Evolutionary conservation across 2,329 filamentous ascomycete genomes (phyloP).

Genomic region (Cordyceps cateniannulata): DNA sequence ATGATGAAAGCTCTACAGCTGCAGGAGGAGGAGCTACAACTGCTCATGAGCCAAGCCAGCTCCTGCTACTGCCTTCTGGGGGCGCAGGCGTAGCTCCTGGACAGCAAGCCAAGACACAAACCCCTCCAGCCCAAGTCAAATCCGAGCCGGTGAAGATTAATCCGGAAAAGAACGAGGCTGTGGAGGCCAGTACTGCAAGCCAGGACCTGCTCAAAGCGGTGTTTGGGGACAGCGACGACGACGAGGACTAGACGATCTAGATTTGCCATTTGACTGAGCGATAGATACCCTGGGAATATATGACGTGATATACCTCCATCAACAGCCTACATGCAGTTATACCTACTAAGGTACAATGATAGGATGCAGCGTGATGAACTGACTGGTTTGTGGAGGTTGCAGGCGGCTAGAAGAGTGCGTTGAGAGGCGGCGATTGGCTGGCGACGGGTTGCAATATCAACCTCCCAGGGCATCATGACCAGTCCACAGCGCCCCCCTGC

Average conservation of each 20-base stretch:
- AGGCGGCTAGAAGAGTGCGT: background rate
- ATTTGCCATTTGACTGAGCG: background rate
- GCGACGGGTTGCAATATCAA: background rate
- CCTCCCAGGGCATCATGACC: background rate
- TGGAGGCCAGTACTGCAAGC: conserved; percentile 67
- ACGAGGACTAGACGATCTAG: conserved; percentile 25
- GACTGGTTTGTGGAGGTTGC: background rate
- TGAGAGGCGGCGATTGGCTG: background rate
- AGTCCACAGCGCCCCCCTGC: background rate
- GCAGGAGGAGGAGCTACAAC: background rate
- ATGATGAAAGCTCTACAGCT: conserved; percentile 14
- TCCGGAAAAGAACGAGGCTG: conserved; percentile 58
- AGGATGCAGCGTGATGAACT: no score
- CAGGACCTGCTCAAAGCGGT: conserved; percentile 87
- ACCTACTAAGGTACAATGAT: background rate
- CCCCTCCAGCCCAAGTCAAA: conserved; percentile 10
- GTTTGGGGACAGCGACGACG: conserved; percentile 81
- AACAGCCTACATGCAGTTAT: background rate
- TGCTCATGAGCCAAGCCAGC: conserved; percentile 15
- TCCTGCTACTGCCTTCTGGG: conserved; percentile 3
- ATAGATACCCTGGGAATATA: conserved; percentile 2
- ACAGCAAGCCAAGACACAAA: conserved; percentile 12
- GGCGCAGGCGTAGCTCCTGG: conserved; percentile 3
- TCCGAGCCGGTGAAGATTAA: conserved; percentile 44
- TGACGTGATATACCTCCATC: background rate